Conservation (phyloP, 208 protist genomes). For the Naegleria gruberi region DNA sequence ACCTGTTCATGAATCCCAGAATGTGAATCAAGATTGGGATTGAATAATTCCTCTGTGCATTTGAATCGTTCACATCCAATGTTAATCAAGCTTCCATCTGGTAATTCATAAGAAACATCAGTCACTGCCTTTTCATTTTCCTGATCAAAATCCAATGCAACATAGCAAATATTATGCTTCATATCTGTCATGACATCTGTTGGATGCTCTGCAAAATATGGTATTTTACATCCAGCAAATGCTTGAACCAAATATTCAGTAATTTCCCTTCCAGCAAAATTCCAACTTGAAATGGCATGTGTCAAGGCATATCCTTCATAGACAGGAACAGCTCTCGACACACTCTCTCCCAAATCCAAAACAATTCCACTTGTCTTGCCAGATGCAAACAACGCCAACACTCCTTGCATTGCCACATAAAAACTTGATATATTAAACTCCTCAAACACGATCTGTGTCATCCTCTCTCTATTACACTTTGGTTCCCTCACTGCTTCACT, state of each 20-base stretch:
- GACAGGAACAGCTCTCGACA: neutral
- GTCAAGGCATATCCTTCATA: conserved; percentile 73
- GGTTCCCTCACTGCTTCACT: conserved; percentile 51
- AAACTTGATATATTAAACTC: neutral
- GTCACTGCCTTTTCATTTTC: neutral
- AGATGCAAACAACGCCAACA: conserved; percentile 26
- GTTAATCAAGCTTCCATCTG: conserved; percentile 26
- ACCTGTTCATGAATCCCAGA: neutral
- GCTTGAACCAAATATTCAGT: conserved; percentile 36
- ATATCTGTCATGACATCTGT: too few species aligned
- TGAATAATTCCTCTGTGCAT: conserved; percentile 26
- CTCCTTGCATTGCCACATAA: neutral
- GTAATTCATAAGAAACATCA: conserved; percentile 21
- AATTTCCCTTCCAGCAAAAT: conserved; percentile 53
- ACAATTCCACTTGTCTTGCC: conserved; percentile 29
- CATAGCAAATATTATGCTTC: too few species aligned
- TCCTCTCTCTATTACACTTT: conserved; percentile 21
- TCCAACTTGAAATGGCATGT: conserved; percentile 37
- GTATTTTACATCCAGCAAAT: neutral
- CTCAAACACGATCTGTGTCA: conserved; percentile 20
- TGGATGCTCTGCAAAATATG: too few species aligned
- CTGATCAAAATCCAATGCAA: too few species aligned
- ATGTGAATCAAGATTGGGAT: conserved; percentile 48
- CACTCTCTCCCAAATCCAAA: neutral
- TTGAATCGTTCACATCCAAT: conserved; percentile 29